Conservation (phyloP, 805 yeast species). For the Saccharomycopsis microspora region DNA sequence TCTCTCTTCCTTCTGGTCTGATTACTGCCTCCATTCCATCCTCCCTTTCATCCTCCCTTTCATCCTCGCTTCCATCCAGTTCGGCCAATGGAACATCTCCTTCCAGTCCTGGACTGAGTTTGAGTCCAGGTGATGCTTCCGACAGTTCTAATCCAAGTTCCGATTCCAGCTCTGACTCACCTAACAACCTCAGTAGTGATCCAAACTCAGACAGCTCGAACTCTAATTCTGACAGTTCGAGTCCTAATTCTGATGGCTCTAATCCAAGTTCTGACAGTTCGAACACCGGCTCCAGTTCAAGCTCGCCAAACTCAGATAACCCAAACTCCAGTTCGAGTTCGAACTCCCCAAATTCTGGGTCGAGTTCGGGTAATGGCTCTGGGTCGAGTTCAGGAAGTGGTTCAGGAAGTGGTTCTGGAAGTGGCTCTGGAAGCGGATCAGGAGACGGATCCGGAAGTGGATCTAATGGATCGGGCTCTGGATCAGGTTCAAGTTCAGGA, state of each 20-base stretch:
- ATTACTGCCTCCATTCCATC: too few species aligned
- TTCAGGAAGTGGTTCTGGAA: neutral
- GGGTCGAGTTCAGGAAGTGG: neutral
- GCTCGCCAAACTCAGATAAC: neutral
- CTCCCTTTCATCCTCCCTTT: too few species aligned
- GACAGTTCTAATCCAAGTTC: neutral
- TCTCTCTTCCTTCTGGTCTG: too few species aligned
- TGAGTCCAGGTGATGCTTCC: too few species aligned
- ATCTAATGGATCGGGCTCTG: too few species aligned
- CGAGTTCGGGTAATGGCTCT: neutral
- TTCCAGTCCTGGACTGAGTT: too few species aligned
- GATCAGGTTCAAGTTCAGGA: neutral
- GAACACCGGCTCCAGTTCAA: neutral
- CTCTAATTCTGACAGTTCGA: neutral
- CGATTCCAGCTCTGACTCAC: neutral
- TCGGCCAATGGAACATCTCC: too few species aligned
- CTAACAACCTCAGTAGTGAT: neutral
- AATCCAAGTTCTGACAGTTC: neutral
- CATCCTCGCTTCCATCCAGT: too few species aligned
- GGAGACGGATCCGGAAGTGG: neutral
- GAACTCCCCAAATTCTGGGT: neutral
- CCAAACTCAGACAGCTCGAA: neutral
- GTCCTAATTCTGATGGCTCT: too few species aligned
- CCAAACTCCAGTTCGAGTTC: neutral
- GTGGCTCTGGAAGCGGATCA: neutral